Conservation (phyloP, 257 asterid species). For the Plantago ovata region DNA sequence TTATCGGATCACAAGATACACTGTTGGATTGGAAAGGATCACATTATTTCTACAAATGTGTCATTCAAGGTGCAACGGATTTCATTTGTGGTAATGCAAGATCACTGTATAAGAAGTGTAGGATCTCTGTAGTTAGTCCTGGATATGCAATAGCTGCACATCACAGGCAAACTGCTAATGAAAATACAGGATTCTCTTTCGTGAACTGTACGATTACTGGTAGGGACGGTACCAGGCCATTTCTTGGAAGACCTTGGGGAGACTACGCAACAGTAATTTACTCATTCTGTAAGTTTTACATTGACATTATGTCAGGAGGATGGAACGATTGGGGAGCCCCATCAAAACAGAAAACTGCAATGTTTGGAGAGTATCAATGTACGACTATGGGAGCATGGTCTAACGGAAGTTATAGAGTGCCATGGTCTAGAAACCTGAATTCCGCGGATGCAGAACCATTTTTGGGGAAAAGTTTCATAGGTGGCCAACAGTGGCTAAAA, state of each 20-base stretch:
- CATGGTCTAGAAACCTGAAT: slow-evolving; percentile 38
- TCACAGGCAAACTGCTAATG: slow-evolving; percentile 33
- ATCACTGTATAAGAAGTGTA: slow-evolving; percentile 53
- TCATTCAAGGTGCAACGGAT: slow-evolving; percentile 59
- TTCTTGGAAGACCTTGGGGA: slow-evolving; percentile 90
- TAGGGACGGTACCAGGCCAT: slow-evolving; percentile 29
- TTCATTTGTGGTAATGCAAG: slow-evolving; percentile 67
- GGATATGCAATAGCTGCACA: slow-evolving; percentile 58
- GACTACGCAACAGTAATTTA: slow-evolving; percentile 44
- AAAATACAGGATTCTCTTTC: slow-evolving; percentile 60
- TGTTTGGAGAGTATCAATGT: too few species aligned
- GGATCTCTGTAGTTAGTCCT: slow-evolving; percentile 22
- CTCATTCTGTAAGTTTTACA: slow-evolving; percentile 36
- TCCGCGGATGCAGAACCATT: slow-evolving; percentile 32
- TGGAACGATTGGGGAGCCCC: slow-evolving; percentile 50
- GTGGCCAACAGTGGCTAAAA: slow-evolving; percentile 50
- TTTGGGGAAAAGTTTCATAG: slow-evolving; percentile 32
- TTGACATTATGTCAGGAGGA: slow-evolving; percentile 39
- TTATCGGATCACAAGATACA: slow-evolving; percentile 73
- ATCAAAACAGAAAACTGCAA: not conserved
- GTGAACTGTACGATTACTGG: slow-evolving; percentile 35
- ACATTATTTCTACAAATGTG: slow-evolving; percentile 50
- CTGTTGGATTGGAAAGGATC: slow-evolving; percentile 57
- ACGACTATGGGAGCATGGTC: not conserved
- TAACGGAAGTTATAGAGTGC: not conserved